A percentile compares a stretch with the other conserved stretches of the same genome.
Conservation (phyloP, 805 yeast species). For the Torulaspora franciscae region DNA sequence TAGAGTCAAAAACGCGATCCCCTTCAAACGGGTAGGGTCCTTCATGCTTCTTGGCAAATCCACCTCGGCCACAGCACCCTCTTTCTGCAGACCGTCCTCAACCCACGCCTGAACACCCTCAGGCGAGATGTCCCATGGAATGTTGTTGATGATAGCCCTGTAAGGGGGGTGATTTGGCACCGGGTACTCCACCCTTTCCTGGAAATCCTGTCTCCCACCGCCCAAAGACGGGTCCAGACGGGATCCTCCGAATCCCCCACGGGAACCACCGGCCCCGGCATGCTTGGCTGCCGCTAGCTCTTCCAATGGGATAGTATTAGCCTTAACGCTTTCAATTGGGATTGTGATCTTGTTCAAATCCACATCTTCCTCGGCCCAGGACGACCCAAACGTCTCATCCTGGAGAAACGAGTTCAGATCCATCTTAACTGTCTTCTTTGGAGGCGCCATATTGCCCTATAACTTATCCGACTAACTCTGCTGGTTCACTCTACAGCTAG, state of each 20-base stretch:
- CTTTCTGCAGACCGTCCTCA: conserved; percentile 47
- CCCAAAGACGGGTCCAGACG: conserved; percentile 39
- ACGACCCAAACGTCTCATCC: conserved; percentile 64
- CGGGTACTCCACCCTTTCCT: conserved; percentile 65
- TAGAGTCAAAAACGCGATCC: conserved; percentile 84
- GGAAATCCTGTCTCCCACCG: conserved; percentile 33
- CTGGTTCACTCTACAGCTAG: background rate
- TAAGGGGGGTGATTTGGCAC: conserved; percentile 89
- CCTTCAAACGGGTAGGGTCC: conserved; percentile 66
- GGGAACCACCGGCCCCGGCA: conserved; percentile 16
- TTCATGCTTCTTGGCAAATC: conserved; percentile 65
- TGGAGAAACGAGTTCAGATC: conserved; percentile 80
- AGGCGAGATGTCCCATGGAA: conserved; percentile 78
- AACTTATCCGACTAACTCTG: background rate
- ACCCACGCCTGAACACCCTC: conserved; percentile 57
- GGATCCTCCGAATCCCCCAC: conserved; percentile 29
- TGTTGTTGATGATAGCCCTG: conserved; percentile 82
- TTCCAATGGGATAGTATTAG: conserved; percentile 31
- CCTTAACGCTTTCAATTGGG: conserved; percentile 36
- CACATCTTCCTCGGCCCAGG: conserved; percentile 85
- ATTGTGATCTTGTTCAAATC: conserved; percentile 63
- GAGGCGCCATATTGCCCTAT: conserved; percentile 4
- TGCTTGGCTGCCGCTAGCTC: conserved; percentile 26
- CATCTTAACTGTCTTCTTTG: conserved; percentile 68
- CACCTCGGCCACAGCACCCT: conserved; percentile 56